Conservation (phyloP, 768 basidiomycete genomes). For the Dioszegia hungarica region DNA sequence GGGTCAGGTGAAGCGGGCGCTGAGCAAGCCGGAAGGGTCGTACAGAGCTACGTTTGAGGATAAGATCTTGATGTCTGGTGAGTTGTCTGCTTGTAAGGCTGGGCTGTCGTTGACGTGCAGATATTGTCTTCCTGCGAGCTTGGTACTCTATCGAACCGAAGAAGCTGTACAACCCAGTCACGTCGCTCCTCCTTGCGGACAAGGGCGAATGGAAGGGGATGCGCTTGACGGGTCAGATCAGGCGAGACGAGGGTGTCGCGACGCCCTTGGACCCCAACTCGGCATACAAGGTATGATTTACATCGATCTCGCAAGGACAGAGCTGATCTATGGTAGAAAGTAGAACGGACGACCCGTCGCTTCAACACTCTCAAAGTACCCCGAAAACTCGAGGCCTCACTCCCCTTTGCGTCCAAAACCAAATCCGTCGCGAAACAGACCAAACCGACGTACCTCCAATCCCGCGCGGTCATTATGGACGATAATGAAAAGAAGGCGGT, state of each 20-base stretch:
- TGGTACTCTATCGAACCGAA: constrained; percentile 96
- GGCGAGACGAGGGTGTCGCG: constrained; percentile 75
- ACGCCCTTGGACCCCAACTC: constrained; percentile 80
- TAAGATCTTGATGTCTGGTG: constrained; percentile 91
- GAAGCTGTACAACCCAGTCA: constrained; percentile 94
- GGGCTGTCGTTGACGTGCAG: constrained; percentile 50
- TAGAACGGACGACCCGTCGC: constrained; percentile 72
- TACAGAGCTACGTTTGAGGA: constrained; percentile 98
- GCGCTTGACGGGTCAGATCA: constrained; percentile 89
- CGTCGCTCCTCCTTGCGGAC: constrained; percentile 76
- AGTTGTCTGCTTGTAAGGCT: constrained; percentile 40
- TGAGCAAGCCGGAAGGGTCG: constrained; percentile 89
- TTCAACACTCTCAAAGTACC: constrained; percentile 89
- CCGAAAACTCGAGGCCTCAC: constrained; percentile 77
- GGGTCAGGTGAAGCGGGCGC: constrained; percentile 93
- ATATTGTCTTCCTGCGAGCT: constrained; percentile 88
- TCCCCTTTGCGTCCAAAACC: constrained; percentile 92
- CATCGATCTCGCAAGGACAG: neutral
- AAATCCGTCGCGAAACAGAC: constrained; percentile 71
- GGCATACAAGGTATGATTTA: constrained; percentile 62
- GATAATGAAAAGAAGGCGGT: constrained; percentile 92
- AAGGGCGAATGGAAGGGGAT: constrained; percentile 86
- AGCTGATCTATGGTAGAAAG: too few species aligned
- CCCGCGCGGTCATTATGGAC: constrained; percentile 90
- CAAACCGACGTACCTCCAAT: constrained; percentile 80